Evolutionary conservation across 805 yeast genomes (phyloP), one percentile per base, ranked within the genome.

Genomic region (Metschnikowia hibisci): DNA sequence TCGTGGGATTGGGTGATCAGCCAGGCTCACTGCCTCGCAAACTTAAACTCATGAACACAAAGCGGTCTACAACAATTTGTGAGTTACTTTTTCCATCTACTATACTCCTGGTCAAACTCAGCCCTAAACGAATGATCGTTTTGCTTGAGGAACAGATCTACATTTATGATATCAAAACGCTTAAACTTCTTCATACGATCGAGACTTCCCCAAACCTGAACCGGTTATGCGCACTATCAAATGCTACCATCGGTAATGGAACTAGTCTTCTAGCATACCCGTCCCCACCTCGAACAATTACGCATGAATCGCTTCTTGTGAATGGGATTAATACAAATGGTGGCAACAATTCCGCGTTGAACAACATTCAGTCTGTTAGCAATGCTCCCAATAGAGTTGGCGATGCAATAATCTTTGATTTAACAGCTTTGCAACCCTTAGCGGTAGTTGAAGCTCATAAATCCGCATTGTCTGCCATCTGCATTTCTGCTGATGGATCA

Each of bases 401-500:
- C 2, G 84, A 78, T 42, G 85, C 89, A 4, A 78, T 89, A 0
- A 70, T 93, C 2, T 90, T 86, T 61, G 96, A 93, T 60, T 80
- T 93, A 1, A 58, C 78, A 28, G 73, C 84, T 14, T 64, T 87
- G 20, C 81, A 81, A 46, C 96, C 96, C 0, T 58, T 89, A 26
- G 85, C 87, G 46, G 83, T 87, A 1, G 77, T 91, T 4, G 87
- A 84, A 56, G 96, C 96, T 1, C 98, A 93, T 63, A 86, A 84
- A 55, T 71, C 89, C 0, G 81, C 85, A 1, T 60, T 91, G 33
- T 84, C 89, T 3, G 74, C 80, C 2, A 62, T 89, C 36, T 67
- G 84, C 1, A 60, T 93, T 13, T 86, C 88, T 39, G 70, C 72
- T 26, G 90, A 86, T 55, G 97, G 97, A 0, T 71, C 78, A 2